These are phyloP conservation scores for Cryoendolithus antarcticus DNA, from an alignment of 2,329 filamentous ascomycete species.

Conservation along the genomic window DNA sequence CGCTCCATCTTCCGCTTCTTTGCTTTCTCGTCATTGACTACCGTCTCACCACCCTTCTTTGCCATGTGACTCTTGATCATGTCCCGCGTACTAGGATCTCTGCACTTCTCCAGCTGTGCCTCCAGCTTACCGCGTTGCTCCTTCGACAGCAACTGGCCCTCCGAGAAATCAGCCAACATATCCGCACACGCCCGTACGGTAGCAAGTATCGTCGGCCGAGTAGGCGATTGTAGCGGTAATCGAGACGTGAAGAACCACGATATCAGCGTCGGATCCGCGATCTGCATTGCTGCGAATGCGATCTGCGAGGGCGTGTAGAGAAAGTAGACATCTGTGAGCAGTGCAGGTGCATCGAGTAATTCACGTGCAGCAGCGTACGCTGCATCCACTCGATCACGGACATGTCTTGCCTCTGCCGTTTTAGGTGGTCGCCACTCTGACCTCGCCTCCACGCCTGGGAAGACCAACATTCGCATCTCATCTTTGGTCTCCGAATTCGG, in stretches of 20 bases:
- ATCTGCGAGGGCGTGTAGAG: slow-evolving; percentile 92
- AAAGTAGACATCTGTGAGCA: slow-evolving; percentile 93
- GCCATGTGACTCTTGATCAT: slow-evolving; percentile 56
- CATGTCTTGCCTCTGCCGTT: background rate
- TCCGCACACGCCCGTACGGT: slow-evolving; percentile 28
- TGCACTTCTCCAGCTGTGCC: slow-evolving; percentile 59
- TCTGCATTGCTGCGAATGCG: slow-evolving; percentile 67
- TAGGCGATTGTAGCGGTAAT: slow-evolving; percentile 18
- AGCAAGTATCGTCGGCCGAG: slow-evolving; percentile 24
- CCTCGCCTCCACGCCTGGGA: slow-evolving; percentile 3
- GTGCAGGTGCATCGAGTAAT: slow-evolving; percentile 58
- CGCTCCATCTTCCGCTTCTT: slow-evolving; percentile 33
- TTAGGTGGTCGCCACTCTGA: slow-evolving; percentile 13
- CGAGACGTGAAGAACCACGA: slow-evolving; percentile 35
- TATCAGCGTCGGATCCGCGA: slow-evolving; percentile 57
- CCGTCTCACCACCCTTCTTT: slow-evolving; percentile 28
- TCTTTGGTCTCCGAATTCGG: slow-evolving; percentile 20
- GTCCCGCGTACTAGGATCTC: slow-evolving; percentile 62
- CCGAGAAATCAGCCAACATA: slow-evolving; percentile 22
- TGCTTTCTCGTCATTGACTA: slow-evolving; percentile 26
- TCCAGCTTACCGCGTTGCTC: slow-evolving; percentile 32
- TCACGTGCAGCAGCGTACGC: slow-evolving; percentile 64
- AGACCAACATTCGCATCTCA: slow-evolving; percentile 10
- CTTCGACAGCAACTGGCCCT: slow-evolving; percentile 16
- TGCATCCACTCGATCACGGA: slow-evolving; percentile 38